Evolutionary conservation across 208 protist genomes (phyloP).

Genomic region (Leishmania tarentolae): DNA sequence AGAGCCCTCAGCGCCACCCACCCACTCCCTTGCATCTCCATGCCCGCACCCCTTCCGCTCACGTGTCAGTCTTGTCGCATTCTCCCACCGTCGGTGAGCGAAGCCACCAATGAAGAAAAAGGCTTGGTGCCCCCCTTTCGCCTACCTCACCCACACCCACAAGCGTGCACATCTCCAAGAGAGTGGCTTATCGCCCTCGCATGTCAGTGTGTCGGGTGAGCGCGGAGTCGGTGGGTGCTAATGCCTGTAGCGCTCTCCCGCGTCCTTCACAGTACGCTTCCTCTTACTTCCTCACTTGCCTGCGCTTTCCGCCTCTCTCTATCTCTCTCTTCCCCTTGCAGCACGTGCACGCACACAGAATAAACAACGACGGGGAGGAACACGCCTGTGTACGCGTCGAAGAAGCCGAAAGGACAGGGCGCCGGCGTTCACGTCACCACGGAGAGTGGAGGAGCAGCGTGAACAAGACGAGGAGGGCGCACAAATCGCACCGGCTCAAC

Average conservation of each 20-base stretch:
- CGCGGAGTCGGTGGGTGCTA: neutral
- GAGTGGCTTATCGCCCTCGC: neutral
- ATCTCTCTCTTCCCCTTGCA: neutral
- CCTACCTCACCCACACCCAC: neutral
- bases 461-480: neutral
- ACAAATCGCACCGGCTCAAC: neutral
- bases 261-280: neutral
- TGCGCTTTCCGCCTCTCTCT: neutral
- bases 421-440: neutral
- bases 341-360: neutral
- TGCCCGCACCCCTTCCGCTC: neutral
- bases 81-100: neutral
- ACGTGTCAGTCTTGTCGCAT: neutral
- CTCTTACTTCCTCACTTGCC: neutral
- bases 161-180: neutral
- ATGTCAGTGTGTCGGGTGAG: neutral
- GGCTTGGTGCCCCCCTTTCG: neutral
- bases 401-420: neutral
- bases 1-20: neutral
- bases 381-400: neutral
- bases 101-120: neutral
- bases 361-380: neutral
- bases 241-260: neutral
- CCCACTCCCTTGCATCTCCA: neutral
- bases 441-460: neutral